phyloP scores from a whole-genome alignment of 192 early-diverging fungal species.

The Podila verticillata region DNA sequence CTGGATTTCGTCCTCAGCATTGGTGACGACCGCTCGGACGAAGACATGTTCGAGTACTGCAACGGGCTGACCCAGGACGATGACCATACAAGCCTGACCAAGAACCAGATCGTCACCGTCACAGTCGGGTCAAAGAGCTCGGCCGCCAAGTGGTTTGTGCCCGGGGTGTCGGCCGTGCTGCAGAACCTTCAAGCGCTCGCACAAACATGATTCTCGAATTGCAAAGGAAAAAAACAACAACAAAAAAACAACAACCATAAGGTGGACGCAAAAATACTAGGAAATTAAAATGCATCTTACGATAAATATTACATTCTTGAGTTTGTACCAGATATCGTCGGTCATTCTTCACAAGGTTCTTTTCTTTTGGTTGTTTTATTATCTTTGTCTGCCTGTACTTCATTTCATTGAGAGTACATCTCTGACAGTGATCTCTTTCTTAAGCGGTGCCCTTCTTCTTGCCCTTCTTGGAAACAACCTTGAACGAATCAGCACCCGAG shows the following conservation, averaged over 20 bases:
- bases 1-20: slow-evolving; percentile 75
- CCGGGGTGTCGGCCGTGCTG: slow-evolving; percentile 48
- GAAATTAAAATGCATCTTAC: too few relatives aligned
- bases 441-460: slow-evolving; percentile 47
- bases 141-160: slow-evolving; percentile 63
- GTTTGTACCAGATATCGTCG: too few relatives aligned
- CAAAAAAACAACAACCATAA: too few relatives aligned
- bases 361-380: too few relatives aligned
- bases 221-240: too few relatives aligned
- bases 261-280: too few relatives aligned
- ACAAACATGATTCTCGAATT: too few relatives aligned
- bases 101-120: slow-evolving; percentile 53
- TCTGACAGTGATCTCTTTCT: too few relatives aligned
- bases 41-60: slow-evolving; percentile 82
- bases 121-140: slow-evolving; percentile 66
- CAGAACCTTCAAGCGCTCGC: slow-evolving; percentile 20
- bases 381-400: too few relatives aligned
- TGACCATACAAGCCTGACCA: slow-evolving; percentile 9
- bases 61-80: slow-evolving; percentile 49
- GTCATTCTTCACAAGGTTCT: too few relatives aligned
- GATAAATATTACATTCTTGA: too few relatives aligned
- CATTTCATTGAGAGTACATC: too few relatives aligned
- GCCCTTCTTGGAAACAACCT: slow-evolving; percentile 57
- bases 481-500: slow-evolving; percentile 36
- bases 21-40: slow-evolving; percentile 83